phyloP scores from a whole-genome alignment of 2,329 filamentous ascomycete genomes.

The Fusarium xylarioides region DNA sequence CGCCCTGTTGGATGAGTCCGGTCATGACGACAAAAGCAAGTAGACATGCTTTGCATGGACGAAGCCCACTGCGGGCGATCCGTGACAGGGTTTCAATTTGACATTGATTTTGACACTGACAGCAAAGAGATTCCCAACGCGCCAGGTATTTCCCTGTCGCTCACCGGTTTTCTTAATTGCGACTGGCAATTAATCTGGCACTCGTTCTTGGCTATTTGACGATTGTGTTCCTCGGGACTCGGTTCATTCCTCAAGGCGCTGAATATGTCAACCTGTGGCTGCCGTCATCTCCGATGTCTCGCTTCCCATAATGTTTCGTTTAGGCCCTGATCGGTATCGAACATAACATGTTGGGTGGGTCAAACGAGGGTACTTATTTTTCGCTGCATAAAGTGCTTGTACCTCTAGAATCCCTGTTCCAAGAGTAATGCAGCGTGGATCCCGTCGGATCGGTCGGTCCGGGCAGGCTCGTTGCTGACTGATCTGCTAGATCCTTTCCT shows the following conservation, averaged over 20 bases:
- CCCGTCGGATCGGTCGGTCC: no score
- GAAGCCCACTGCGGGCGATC: conserved; percentile 24
- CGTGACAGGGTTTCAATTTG: conserved; percentile 24
- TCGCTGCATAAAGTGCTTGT: no score
- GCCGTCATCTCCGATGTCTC: conserved; percentile 30
- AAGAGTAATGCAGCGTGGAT: no score
- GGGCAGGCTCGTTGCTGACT: no score
- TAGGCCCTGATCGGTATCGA: no score
- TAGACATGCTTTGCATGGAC: conserved; percentile 34
- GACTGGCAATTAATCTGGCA: conserved; percentile 7
- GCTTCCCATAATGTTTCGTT: conserved; percentile 31
- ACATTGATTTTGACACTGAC: conserved; percentile 8
- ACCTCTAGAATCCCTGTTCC: no score
- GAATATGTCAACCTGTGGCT: not conserved
- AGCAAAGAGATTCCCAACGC: not conserved
- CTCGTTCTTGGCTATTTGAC: conserved; percentile 23
- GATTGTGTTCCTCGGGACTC: conserved; percentile 5
- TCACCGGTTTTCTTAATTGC: conserved; percentile 20
- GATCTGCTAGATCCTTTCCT: no score
- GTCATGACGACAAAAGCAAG: conserved; percentile 29
- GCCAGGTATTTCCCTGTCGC: conserved; percentile 13
- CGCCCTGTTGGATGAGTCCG: conserved; percentile 14
- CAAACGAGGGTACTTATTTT: no score
- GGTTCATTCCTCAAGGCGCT: conserved; percentile 23
- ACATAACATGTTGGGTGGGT: no score